phyloP scores from a whole-genome alignment of 2,329 filamentous ascomycete genomes.

The Diaporthe sp. region DNA sequence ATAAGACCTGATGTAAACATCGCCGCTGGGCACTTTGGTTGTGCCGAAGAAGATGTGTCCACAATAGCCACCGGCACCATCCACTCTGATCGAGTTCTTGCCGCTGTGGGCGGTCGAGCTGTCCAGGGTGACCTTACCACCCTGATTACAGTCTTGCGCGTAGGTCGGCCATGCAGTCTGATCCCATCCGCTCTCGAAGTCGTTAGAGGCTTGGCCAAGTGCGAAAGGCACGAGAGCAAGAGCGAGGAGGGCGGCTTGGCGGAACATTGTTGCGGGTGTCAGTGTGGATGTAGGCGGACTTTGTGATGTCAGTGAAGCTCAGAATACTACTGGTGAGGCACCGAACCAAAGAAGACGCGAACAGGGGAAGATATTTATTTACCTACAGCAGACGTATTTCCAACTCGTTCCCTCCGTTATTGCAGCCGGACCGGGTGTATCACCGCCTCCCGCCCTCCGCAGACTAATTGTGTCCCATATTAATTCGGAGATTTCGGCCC shows the following conservation, averaged over 20 bases:
- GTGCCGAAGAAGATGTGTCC: slow-evolving; percentile 72
- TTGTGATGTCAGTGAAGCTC: background rate
- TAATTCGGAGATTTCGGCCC: slow-evolving; percentile 20
- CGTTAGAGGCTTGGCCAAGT: slow-evolving; percentile 63
- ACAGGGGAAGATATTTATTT: slow-evolving; percentile 9
- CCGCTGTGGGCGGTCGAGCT: slow-evolving; percentile 66
- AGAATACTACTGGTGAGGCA: background rate
- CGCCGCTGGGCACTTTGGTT: slow-evolving; percentile 62
- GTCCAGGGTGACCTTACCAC: slow-evolving; percentile 66
- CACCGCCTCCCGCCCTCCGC: background rate
- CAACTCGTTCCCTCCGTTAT: background rate
- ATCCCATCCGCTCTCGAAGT: slow-evolving; percentile 69
- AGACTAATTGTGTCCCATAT: background rate
- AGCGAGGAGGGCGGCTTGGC: slow-evolving; percentile 54
- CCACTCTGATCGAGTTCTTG: slow-evolving; percentile 64
- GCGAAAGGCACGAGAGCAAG: slow-evolving; percentile 58
- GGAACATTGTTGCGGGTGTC: slow-evolving; percentile 49
- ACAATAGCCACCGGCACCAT: slow-evolving; percentile 64
- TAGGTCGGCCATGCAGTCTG: slow-evolving; percentile 67
- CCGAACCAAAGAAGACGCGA: background rate
- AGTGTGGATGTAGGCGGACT: background rate
- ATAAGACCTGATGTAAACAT: slow-evolving; percentile 66
- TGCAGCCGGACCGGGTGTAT: slow-evolving; percentile 13
- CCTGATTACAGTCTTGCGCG: slow-evolving; percentile 69
- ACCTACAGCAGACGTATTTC: background rate